Conservation (phyloP, 805 yeast species). For the Ogataea degrootiae region DNA sequence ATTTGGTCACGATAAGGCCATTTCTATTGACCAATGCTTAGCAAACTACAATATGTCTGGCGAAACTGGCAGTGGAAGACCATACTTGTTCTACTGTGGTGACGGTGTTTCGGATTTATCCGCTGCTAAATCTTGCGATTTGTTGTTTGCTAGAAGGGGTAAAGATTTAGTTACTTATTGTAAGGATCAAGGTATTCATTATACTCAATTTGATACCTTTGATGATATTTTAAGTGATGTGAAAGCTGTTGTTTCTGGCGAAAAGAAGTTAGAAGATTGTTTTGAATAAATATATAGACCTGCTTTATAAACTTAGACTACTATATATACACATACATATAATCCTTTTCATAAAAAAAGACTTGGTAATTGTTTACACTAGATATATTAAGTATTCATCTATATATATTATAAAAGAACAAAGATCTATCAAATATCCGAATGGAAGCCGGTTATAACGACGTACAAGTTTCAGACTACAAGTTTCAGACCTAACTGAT, state of each 20-base stretch:
- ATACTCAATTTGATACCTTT: constrained; percentile 74
- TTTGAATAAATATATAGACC: constrained; percentile 19
- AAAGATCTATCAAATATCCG: too few species aligned
- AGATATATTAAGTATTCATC: too few species aligned
- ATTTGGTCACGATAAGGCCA: constrained; percentile 94
- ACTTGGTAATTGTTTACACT: too few species aligned
- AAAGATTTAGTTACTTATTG: constrained; percentile 86
- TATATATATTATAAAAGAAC: too few species aligned
- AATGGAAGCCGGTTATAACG: neutral
- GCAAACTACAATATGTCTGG: constrained; percentile 27
- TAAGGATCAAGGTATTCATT: constrained; percentile 73
- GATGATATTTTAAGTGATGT: constrained; percentile 66
- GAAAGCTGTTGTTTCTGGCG: constrained; percentile 46
- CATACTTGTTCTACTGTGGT: constrained; percentile 85
- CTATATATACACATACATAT: too few species aligned
- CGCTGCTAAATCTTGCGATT: constrained; percentile 93
- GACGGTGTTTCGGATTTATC: constrained; percentile 95
- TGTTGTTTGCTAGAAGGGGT: constrained; percentile 90
- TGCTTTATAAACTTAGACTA: too few species aligned
- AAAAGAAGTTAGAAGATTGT: constrained; percentile 30
- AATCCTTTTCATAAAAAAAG: too few species aligned
- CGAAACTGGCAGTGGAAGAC: constrained; percentile 33
- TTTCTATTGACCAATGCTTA: constrained; percentile 56
- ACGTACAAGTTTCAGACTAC: too few species aligned
- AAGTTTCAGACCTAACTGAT: constrained; percentile 42